Base-by-base conservation (phyloP, 1,139 yeast genomes). In the Pichia sp. region DNA sequence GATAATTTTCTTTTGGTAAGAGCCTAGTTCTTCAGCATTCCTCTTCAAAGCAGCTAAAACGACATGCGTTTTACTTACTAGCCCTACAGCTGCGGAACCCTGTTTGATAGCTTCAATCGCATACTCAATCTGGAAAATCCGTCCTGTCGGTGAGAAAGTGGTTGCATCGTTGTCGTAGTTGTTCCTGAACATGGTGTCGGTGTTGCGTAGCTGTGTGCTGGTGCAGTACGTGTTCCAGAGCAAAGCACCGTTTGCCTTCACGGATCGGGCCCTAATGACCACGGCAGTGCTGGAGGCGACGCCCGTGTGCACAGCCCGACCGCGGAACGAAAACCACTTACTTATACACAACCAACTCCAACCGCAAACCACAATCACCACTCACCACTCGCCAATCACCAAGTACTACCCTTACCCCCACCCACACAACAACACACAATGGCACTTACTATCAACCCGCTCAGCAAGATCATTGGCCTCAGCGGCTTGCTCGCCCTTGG, bases 111-210 rank as follows among this genome's bases (percentile, higher is more conserved):
- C 97, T 60, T 91, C 98, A 46, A 89, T 69, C 3, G 98, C 98
- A 58, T 91, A 91, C 62, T 91, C 99, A 28, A 81, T 84, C 66
- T 91, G 98, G 68, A 91, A 91, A 47, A 91, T 75, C 56, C 97
- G 76, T 18, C 98, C 98, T 2, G 97, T 91, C 41, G 98, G 97
- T 31, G 97, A 88, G 66, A 85, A 91, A 21, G 98, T 91, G 48
- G 91, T 95, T 33, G 96, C 81, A 62, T 91, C 98, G 74, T 94
- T 93, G 63, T 91, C 98, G 74, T 91, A 91, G 58, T 94, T 91
- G 67, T 91, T 91, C 72, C 98, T 84, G 63, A 91, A 91, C 98
- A 30, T 30, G 9, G 10, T 22, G n/a, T n/a, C n/a, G n/a, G n/a
- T n/a, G n/a, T n/a, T n/a, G n/a, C n/a, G n/a, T n/a, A n/a, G n/a